A percentile compares a stretch with the other conserved stretches of the same genome.
Evolutionary conservation across 345 rosid genomes (phyloP).

Genomic region (Turnera subulata): DNA sequence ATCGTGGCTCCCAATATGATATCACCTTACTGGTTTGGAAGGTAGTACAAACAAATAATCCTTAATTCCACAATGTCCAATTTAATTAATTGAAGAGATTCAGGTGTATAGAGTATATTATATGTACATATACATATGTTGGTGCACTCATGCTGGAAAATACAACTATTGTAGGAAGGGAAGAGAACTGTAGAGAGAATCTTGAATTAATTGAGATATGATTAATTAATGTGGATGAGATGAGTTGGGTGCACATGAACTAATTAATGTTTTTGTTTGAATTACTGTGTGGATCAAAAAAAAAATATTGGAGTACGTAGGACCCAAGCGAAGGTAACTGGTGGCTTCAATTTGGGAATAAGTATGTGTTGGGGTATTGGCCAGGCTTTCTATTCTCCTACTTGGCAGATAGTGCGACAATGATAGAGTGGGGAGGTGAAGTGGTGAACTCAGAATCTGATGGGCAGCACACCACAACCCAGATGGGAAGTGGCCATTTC

Average conservation of each 20-base stretch:
- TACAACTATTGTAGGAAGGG: too few relatives aligned
- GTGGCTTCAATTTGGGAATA: slow-evolving; percentile 34
- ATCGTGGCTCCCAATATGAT: slow-evolving; percentile 61
- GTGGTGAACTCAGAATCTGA: slow-evolving; percentile 12
- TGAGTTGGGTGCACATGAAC: too few relatives aligned
- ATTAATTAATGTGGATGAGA: too few relatives aligned
- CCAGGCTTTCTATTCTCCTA: slow-evolving; percentile 27
- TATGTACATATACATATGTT: too few relatives aligned
- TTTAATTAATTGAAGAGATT: too few relatives aligned
- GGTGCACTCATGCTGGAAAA: neutral
- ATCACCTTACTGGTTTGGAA: slow-evolving; percentile 90
- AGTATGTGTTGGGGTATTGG: slow-evolving; percentile 40
- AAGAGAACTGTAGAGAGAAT: too few relatives aligned
- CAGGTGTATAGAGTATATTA: neutral
- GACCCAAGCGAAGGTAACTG: slow-evolving; percentile 33
- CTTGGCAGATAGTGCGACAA: slow-evolving; percentile 19
- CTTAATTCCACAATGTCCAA: neutral
- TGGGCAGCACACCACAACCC: slow-evolving; percentile 25
- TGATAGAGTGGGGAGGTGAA: slow-evolving; percentile 44
- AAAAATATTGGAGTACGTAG: too few relatives aligned
- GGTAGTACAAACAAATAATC: slow-evolving; percentile 30
- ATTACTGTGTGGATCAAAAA: too few relatives aligned
- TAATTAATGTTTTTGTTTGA: too few relatives aligned
- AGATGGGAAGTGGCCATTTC: slow-evolving; percentile 49
- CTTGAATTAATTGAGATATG: too few relatives aligned